A percentile compares a stretch with the other conserved stretches of the same genome.
These are phyloP conservation scores for Mortierella antarctica DNA, from an alignment of 192 early-diverging fungal species.

Conservation along the genomic window DNA sequence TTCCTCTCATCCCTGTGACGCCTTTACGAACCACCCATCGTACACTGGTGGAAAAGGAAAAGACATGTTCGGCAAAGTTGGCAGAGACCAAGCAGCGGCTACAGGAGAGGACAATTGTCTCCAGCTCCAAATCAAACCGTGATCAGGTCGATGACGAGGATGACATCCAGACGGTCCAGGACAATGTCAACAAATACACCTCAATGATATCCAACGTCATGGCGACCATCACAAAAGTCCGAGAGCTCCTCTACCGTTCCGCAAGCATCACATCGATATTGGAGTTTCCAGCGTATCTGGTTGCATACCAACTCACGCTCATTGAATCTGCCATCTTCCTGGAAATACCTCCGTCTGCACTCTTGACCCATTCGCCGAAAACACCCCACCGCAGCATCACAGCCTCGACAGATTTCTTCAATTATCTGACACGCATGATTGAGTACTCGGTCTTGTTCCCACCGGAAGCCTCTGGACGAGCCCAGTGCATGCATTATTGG, in stretches of 20 bases:
- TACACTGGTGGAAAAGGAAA: conserved; percentile 60
- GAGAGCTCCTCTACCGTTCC: conserved; percentile 61
- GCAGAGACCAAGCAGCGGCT: conserved; percentile 43
- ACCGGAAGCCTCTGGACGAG: conserved; percentile 64
- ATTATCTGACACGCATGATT: conserved; percentile 79
- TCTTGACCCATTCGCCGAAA: conserved; percentile 71
- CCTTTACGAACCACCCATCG: conserved; percentile 63
- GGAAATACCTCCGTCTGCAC: conserved; percentile 66
- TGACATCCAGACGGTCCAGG: conserved; percentile 56
- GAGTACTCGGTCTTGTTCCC: conserved; percentile 78
- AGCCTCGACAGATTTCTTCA: conserved; percentile 82
- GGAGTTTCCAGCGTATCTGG: conserved; percentile 68
- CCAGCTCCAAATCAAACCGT: conserved; percentile 3
- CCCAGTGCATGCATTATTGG: conserved; percentile 74
- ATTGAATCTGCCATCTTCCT: conserved; percentile 78
- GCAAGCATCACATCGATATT: conserved; percentile 64
- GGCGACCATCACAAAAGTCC: conserved; percentile 61
- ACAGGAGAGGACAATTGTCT: conserved; percentile 25
- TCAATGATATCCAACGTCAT: conserved; percentile 58
- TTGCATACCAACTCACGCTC: conserved; percentile 75
- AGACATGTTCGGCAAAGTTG: conserved; percentile 46
- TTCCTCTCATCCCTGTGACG: conserved; percentile 68
- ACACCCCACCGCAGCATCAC: conserved; percentile 69
- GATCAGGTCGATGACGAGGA: conserved; percentile 28
- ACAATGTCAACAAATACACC: conserved; percentile 57